Base-by-base conservation (phyloP, 352 stramenopile species). In the Globisporangium cederbergense region DNA sequence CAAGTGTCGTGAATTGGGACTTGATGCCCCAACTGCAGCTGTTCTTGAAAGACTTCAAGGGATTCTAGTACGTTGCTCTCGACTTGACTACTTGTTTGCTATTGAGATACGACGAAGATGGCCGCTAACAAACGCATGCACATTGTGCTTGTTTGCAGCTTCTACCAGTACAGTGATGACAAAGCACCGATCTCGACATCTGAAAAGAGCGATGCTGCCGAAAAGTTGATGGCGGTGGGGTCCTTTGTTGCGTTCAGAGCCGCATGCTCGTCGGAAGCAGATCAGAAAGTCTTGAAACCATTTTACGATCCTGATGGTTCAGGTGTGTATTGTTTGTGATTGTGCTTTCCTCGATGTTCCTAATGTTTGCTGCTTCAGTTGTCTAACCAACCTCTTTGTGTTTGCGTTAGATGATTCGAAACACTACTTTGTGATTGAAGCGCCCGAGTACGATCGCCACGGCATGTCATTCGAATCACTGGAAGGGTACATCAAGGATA, bases 361-460 rank as follows among this genome's bases (percentile, higher is more conserved):
- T 13, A 28, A 50, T n/a, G 20, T 20, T 6, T 49, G 8, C 34
- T 40, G 25, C 25, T 28, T 28, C 25, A 28, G 25, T 28, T 40
- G 11, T 40, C 34, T 40, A 40, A 40, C 7, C 13, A 30, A 3
- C 45, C 11, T 47, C 8, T 65, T 45, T 54, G 22, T 42, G 11
- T 13, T 2, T 40, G 34, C 34, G 11, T 40, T 51, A 84, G 76
- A 84, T 63, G 30, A 59, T 51, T 50, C 57, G 3, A 84, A 78
- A 62, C 54, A 59, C 49, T 81, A 68, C 34, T 61, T 84, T 11
- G 45, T 80, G 20, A 38, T 84, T 25, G 62, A 70, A 36, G 57
- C 70, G 16, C 52, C 66, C 3, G 67, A 84, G 13, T 70, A 78
- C 46, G 63, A 75, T 45, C 28, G 28, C 28, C 51, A 60, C 40